phyloP scores from a whole-genome alignment of 305 asterid genomes.

The Fraxinus angustifolia region DNA sequence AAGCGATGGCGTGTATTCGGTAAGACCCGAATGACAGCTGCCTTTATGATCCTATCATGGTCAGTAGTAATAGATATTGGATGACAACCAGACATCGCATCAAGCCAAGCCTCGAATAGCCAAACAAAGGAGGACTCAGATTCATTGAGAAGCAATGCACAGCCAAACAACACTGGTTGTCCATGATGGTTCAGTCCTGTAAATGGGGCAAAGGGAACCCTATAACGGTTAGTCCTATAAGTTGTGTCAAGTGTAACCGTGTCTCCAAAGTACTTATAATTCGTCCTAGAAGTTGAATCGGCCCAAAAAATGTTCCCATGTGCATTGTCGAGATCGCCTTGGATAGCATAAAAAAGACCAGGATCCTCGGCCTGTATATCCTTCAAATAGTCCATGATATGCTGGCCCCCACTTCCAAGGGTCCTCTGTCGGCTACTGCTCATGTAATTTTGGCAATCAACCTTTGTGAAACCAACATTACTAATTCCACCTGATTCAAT shows the following conservation, averaged over 20 bases:
- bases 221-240: slow-evolving; percentile 56
- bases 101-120: slow-evolving; percentile 61
- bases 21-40: slow-evolving; percentile 50
- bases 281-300: slow-evolving; percentile 44
- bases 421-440: slow-evolving; percentile 63
- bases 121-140: slow-evolving; percentile 59
- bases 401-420: slow-evolving; percentile 62
- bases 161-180: slow-evolving; percentile 62
- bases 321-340: slow-evolving; percentile 48
- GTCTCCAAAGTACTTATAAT: slow-evolving; percentile 58
- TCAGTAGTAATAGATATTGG: slow-evolving; percentile 66
- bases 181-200: slow-evolving; percentile 71
- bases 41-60: slow-evolving; percentile 50
- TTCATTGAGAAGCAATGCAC: slow-evolving; percentile 58
- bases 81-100: slow-evolving; percentile 48
- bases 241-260: slow-evolving; percentile 64
- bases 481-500: slow-evolving; percentile 91
- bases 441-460: slow-evolving; percentile 90
- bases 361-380: slow-evolving; percentile 59
- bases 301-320: slow-evolving; percentile 66
- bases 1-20: slow-evolving; percentile 54
- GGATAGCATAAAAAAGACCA: slow-evolving; percentile 50
- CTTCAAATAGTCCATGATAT: slow-evolving; percentile 58
- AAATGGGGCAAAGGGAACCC: slow-evolving; percentile 64
- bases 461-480: slow-evolving; percentile 91